Evolutionary conservation across 345 rosid species (phyloP).

Genomic region (Camelina sativa): DNA sequence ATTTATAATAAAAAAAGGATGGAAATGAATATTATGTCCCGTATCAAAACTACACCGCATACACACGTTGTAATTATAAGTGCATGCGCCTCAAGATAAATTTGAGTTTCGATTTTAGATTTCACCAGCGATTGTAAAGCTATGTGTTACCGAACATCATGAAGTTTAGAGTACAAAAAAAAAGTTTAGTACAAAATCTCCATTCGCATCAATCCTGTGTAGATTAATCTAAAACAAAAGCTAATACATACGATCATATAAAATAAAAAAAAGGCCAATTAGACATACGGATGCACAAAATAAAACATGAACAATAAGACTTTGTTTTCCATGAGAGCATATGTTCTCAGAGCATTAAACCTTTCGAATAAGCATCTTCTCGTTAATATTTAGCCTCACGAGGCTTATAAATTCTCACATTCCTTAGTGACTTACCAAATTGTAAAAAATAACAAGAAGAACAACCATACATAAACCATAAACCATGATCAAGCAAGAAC

Average conservation of each 20-base stretch:
- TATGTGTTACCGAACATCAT: background rate
- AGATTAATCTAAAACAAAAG: background rate
- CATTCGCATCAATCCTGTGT: background rate
- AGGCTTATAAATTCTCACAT: slow-evolving; percentile 36
- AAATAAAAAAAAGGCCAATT: background rate
- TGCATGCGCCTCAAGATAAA: slow-evolving; percentile 7
- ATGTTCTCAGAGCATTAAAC: slow-evolving; percentile 45
- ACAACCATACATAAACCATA: slow-evolving; percentile 1
- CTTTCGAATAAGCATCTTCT: slow-evolving; percentile 45
- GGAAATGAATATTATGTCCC: background rate
- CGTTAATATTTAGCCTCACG: slow-evolving; percentile 14
- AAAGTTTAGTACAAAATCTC: no score
- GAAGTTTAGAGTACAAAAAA: no score
- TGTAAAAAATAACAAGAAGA: background rate
- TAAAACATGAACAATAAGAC: slow-evolving; percentile 18
- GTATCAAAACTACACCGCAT: background rate
- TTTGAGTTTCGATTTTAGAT: background rate
- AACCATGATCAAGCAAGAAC: slow-evolving; percentile 1
- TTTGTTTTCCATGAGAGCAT: slow-evolving; percentile 36
- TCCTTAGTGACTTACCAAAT: slow-evolving; percentile 13
- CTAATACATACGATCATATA: background rate
- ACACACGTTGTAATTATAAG: slow-evolving; percentile 8
- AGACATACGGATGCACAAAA: slow-evolving; percentile 16
- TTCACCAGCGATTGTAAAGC: background rate
- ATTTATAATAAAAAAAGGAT: no score